Conservation (phyloP, 306 rosid genomes). For the Cucurbita ficifolia region DNA sequence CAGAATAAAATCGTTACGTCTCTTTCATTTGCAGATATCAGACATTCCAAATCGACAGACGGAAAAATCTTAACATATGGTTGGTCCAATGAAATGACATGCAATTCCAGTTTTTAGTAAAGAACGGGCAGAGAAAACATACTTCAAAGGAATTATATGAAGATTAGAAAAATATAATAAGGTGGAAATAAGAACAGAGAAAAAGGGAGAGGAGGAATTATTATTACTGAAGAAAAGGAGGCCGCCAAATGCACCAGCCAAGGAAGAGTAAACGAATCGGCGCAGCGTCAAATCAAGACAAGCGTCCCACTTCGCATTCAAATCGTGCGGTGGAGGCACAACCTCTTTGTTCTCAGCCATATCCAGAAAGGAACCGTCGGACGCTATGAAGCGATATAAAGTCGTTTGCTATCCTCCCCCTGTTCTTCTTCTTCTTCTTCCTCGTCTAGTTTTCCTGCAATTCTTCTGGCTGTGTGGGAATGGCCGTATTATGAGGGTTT, state of each 20-base stretch:
- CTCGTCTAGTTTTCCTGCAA: background rate
- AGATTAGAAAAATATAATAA: background rate
- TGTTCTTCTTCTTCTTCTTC: background rate
- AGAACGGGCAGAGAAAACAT: background rate
- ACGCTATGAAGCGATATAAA: background rate
- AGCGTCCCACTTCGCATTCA: constrained; percentile 41
- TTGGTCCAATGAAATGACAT: background rate
- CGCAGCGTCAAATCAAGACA: constrained; percentile 42
- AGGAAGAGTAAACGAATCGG: constrained; percentile 45
- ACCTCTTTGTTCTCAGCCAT: constrained; percentile 20
- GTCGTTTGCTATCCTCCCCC: background rate
- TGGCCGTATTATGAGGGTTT: background rate
- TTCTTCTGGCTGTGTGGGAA: background rate
- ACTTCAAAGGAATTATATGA: background rate
- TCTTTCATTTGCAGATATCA: background rate
- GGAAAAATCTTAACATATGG: background rate
- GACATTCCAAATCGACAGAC: background rate
- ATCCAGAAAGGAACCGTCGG: background rate
- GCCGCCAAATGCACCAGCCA: constrained; percentile 35
- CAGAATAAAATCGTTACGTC: background rate
- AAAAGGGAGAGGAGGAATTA: background rate
- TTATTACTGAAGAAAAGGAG: constrained; percentile 32
- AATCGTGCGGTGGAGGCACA: constrained; percentile 25
- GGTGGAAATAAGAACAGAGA: background rate
- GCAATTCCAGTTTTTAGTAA: background rate